Conservation (phyloP, 371 early-diverging fungal genomes). For the Mucor mucedo region DNA sequence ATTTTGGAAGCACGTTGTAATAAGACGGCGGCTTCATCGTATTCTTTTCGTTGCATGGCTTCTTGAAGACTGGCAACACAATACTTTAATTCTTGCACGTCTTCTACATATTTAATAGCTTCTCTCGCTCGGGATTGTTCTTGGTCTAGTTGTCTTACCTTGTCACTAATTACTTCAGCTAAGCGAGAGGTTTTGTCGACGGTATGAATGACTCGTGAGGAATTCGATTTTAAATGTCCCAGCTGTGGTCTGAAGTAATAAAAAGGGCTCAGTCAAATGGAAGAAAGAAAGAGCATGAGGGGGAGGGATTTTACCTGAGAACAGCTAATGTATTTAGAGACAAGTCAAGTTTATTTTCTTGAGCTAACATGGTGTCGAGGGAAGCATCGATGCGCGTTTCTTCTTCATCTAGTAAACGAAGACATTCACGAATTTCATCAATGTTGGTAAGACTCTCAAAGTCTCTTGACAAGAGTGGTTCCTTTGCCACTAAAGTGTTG, state of each 20-base stretch:
- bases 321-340: slow-evolving; percentile 45
- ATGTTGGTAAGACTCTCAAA: slow-evolving; percentile 60
- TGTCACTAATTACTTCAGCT: slow-evolving; percentile 82
- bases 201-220: slow-evolving; percentile 60
- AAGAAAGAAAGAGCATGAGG: background rate
- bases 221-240: slow-evolving; percentile 52
- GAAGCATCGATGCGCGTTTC: slow-evolving; percentile 69
- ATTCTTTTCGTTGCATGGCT: slow-evolving; percentile 73
- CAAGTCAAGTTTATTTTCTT: slow-evolving; percentile 32
- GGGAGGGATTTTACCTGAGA: slow-evolving; percentile 47
- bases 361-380: slow-evolving; percentile 60
- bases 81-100: slow-evolving; percentile 76
- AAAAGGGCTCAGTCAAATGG: background rate
- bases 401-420: slow-evolving; percentile 67
- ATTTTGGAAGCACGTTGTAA: slow-evolving; percentile 71
- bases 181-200: slow-evolving; percentile 72
- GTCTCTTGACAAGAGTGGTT: slow-evolving; percentile 2
- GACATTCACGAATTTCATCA: slow-evolving; percentile 67
- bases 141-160: slow-evolving; percentile 82
- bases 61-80: slow-evolving; percentile 75
- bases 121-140: slow-evolving; percentile 79
- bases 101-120: slow-evolving; percentile 72
- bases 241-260: slow-evolving; percentile 64
- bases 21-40: slow-evolving; percentile 77
- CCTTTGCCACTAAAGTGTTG: background rate